Conservation (phyloP, 148 eudicot species). For the Rhododendron griersonianum region DNA sequence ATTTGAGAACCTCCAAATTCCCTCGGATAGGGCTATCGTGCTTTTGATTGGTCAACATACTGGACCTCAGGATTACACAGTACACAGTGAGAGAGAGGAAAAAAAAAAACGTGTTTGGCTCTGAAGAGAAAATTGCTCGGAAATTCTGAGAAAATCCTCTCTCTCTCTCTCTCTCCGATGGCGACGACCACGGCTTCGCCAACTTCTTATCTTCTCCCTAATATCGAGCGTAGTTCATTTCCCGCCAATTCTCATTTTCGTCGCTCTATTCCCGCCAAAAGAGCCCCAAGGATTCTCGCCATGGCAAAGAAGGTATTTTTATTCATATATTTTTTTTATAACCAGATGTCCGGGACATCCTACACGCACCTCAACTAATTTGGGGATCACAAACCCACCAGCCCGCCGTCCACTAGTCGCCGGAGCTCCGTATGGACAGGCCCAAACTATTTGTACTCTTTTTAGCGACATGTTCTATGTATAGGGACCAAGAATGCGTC, state of each 20-base stretch:
- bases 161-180: neutral
- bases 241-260: conserved; percentile 18
- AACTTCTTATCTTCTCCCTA: neutral
- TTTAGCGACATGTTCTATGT: neutral
- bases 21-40: conserved; percentile 8
- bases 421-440: too few species aligned
- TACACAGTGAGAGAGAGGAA: neutral
- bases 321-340: neutral
- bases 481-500: neutral
- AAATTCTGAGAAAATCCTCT: neutral
- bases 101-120: neutral
- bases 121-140: neutral
- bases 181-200: conserved; percentile 16
- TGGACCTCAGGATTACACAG: neutral
- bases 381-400: too few species aligned
- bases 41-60: conserved; percentile 13
- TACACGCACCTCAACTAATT: too few species aligned
- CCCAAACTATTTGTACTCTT: too few species aligned
- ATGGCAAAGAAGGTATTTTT: conserved; percentile 84
- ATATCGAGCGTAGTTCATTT: neutral
- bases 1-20: neutral
- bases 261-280: conserved; percentile 24
- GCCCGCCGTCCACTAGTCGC: too few species aligned
- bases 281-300: conserved; percentile 47
- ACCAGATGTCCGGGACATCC: too few species aligned